These are phyloP conservation scores for Fagus crenata DNA, from an alignment of 306 rosid species.

Conservation along the genomic window DNA sequence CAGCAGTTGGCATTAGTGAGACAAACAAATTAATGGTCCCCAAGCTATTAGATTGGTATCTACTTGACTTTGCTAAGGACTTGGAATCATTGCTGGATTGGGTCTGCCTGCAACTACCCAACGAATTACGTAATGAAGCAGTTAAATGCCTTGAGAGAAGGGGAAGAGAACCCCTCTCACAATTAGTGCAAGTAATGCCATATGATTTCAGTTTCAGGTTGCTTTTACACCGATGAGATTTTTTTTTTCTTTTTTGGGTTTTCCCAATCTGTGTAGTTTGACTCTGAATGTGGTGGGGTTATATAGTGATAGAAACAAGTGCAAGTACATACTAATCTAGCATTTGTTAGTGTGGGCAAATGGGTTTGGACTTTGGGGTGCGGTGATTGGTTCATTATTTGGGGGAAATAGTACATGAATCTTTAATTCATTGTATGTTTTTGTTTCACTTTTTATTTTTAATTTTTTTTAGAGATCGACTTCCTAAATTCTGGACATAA, in stretches of 20 bases:
- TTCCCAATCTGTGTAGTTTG: conserved; percentile 17
- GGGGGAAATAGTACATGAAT: conserved; percentile 27
- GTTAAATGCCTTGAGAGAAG: conserved; percentile 63
- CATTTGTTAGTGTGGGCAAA: conserved; percentile 17
- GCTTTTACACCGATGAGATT: conserved; percentile 51
- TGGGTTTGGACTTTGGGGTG: conserved; percentile 11
- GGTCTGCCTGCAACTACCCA: conserved; percentile 80
- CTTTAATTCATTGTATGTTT: conserved; percentile 19
- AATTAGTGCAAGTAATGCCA: conserved; percentile 61
- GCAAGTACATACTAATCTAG: conserved; percentile 25
- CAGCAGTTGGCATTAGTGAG: conserved; percentile 67
- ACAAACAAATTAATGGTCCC: conserved; percentile 65
- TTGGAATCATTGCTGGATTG: conserved; percentile 73
- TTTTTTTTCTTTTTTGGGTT: background rate
- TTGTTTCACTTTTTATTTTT: conserved; percentile 2
- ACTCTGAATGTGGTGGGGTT: conserved; percentile 30
- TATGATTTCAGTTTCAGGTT: conserved; percentile 84
- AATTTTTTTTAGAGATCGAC: background rate
- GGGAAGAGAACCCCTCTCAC: conserved; percentile 55
- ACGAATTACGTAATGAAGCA: conserved; percentile 64
- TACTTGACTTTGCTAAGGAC: conserved; percentile 88
- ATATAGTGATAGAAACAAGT: conserved; percentile 34
- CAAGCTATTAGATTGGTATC: conserved; percentile 85
- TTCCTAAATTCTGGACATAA: background rate
- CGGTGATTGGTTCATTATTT: conserved; percentile 23